Base-by-base conservation (phyloP, 2,329 filamentous ascomycete species). In the Nemania abortiva region DNA sequence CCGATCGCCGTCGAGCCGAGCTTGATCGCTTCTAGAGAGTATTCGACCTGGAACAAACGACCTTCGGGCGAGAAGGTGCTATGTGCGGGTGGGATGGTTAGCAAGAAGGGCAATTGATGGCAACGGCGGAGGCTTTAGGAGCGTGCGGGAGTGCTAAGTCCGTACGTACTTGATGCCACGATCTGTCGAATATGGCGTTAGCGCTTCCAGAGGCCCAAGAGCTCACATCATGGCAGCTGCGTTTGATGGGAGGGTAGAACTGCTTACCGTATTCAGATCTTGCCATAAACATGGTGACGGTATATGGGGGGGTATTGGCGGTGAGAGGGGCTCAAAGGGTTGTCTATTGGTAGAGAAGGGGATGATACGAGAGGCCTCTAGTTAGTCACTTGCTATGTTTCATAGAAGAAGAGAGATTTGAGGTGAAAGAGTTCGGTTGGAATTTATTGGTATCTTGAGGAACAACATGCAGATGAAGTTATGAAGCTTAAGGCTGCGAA, bases 51-150 rank as follows among this genome's bases (percentile, higher is more conserved):
- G 89, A 99, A 99, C 83, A 99, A 93, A 84, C 96, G 96, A 79
- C 96, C 96, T 89, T 99, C 96, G 70, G 96, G 96, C 77, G 96
- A 99, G 90, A 99, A 99, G 89, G 96, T 99, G 89, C 93, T 97
- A 81, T 69, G 67, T 20, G 22, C 24, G 61, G 68, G 59, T 29
- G 45, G 24, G 59, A 58, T 55, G 39, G 72, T 66, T 55, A 56
- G 65, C 54, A 64, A 24, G 53, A 31, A 49, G 57, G 55, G 13
- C n/a, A 18, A 42, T 22, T 61, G 22, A 45, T 31, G 49, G 31
- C 22, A 47, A 24, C n/a, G 56, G 20, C 13, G 54, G 68, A 53
- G 39, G 54, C 71, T n/a, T 64, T 45, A 45, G 39, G 55, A 68
- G 42, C 29, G 24, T 50, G 60, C 60, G 34, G 49, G 45, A 37